These are phyloP conservation scores for Gloeopeniophorella convolvens DNA, from an alignment of 768 basidiomycete species.

Conservation along the genomic window DNA sequence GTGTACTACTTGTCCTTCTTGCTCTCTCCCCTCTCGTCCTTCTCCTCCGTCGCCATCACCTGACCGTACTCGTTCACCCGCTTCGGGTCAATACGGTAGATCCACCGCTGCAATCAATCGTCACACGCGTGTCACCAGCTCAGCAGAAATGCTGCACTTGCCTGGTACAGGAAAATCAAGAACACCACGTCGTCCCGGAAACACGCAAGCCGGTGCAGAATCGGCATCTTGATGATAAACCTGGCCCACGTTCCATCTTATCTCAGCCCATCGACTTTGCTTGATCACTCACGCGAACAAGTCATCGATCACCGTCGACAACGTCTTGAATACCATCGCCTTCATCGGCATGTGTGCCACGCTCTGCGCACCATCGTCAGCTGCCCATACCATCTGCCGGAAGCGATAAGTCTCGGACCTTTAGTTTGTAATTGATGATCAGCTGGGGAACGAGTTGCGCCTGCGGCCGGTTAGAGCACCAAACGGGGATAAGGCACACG, in stretches of 20 bases:
- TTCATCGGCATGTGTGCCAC: slow-evolving; percentile 99
- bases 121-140: slow-evolving; percentile 19
- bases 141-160: slow-evolving; percentile 30
- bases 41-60: slow-evolving; percentile 41
- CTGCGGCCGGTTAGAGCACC: slow-evolving; percentile 33
- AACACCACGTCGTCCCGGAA: slow-evolving; percentile 91
- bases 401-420: slow-evolving; percentile 42
- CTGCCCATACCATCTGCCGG: neutral
- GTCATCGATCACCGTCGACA: slow-evolving; percentile 89
- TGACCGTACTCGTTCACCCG: slow-evolving; percentile 97
- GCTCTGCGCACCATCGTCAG: slow-evolving; percentile 42
- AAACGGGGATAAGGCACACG: slow-evolving; percentile 16
- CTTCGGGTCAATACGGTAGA: slow-evolving; percentile 92
- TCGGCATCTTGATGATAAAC: slow-evolving; percentile 96
- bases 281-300: slow-evolving; percentile 66
- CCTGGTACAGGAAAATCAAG: slow-evolving; percentile 89
- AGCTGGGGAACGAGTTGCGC: slow-evolving; percentile 82
- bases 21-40: slow-evolving; percentile 27
- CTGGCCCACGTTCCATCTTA: slow-evolving; percentile 32
- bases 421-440: slow-evolving; percentile 97
- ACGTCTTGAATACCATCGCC: slow-evolving; percentile 92
- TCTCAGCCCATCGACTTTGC: slow-evolving; percentile 8
- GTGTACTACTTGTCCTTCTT: slow-evolving; percentile 31
- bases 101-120: slow-evolving; percentile 91
- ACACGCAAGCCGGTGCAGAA: slow-evolving; percentile 84